These are phyloP conservation scores for Candida frijolesensis DNA, from an alignment of 1,139 yeast genomes.

Conservation along the genomic window DNA sequence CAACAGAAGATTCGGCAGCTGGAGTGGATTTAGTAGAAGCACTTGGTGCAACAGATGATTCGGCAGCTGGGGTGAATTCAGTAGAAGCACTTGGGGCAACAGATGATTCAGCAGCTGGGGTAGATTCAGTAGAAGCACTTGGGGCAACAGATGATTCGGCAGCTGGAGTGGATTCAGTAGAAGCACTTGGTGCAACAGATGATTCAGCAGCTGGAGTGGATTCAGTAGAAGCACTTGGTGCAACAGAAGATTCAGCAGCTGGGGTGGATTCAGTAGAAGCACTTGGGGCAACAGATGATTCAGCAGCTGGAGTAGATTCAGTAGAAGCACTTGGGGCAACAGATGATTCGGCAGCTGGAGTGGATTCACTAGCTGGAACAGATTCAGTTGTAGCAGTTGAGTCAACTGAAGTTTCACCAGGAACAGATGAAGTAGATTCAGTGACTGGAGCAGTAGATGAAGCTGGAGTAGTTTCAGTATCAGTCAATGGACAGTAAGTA, in stretches of 20 bases:
- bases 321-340: no score
- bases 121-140: neutral
- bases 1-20: neutral
- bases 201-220: neutral
- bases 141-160: neutral
- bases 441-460: neutral
- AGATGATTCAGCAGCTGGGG: neutral
- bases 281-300: no score
- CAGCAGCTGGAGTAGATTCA: no score
- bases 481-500: constrained; percentile 8
- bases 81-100: neutral
- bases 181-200: no score
- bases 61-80: neutral
- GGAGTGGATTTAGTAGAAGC: neutral
- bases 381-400: neutral
- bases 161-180: neutral
- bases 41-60: neutral
- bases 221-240: no score
- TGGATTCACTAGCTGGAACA: no score
- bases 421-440: neutral
- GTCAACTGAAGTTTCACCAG: neutral
- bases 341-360: no score
- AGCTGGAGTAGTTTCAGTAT: neutral
- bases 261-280: no score
- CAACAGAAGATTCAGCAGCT: neutral